These are phyloP conservation scores for Multifurca ochricompacta DNA, from an alignment of 768 basidiomycete species.

Conservation along the genomic window DNA sequence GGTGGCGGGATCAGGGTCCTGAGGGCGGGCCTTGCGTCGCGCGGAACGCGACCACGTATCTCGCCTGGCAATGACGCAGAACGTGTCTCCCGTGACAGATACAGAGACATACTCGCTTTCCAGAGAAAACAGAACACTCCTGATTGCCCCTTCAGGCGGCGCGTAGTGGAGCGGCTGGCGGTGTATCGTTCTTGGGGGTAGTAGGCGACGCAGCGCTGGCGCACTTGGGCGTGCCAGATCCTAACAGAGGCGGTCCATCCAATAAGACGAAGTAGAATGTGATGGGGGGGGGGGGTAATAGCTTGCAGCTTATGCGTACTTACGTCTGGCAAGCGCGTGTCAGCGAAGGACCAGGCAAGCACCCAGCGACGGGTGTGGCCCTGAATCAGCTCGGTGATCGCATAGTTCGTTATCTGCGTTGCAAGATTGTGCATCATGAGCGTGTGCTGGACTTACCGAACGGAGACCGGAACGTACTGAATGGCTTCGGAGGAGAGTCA, in stretches of 20 bases:
- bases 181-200: slow-evolving; percentile 55
- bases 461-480: slow-evolving; percentile 32
- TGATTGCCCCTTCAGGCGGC: slow-evolving; percentile 23
- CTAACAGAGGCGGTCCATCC: slow-evolving; percentile 32
- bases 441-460: not conserved
- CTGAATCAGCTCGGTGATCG: slow-evolving; percentile 74
- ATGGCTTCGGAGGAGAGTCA: slow-evolving; percentile 42
- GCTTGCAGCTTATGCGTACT: slow-evolving; percentile 29
- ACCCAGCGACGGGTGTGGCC: slow-evolving; percentile 92
- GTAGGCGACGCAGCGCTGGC: slow-evolving; percentile 39
- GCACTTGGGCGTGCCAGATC: slow-evolving; percentile 32
- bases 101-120: slow-evolving; percentile 23
- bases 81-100: not conserved
- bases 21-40: slow-evolving; percentile 33
- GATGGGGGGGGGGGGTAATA: not conserved
- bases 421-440: not conserved
- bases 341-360: slow-evolving; percentile 74
- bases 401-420: slow-evolving; percentile 76
- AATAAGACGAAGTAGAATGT: slow-evolving; percentile 22
- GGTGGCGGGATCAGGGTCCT: not conserved
- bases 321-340: slow-evolving; percentile 69
- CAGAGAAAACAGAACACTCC: slow-evolving; percentile 30
- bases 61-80: slow-evolving; percentile 14
- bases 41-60: slow-evolving; percentile 68
- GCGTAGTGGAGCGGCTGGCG: slow-evolving; percentile 30